Base-by-base conservation (phyloP, 345 rosid genomes). In the Corchorus olitorius region DNA sequence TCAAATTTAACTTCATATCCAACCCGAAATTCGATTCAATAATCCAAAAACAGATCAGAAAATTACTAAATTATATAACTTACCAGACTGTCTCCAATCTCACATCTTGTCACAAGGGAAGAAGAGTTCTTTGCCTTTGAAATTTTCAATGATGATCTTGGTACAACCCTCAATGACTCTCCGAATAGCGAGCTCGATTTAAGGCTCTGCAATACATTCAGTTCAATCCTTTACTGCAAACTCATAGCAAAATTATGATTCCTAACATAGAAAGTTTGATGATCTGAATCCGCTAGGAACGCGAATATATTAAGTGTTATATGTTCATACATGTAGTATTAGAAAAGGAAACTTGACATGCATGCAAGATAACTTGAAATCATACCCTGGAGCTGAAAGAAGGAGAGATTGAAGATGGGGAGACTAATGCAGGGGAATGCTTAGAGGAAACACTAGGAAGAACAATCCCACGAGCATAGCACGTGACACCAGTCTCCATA, bases 71-170 rank as follows among this genome's bases (percentile, higher is more conserved):
- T 15, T 62, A 5, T 5, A 6, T n/a, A 20, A 67, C 88, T 84
- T 77, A 96, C 99, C 93, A 96, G 83, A 90, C 94, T 91, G 41
- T 92, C 97, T 34, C 99, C 99, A 77, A 96, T 85, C 88, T 91
- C 99, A 83, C 97, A 88, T 89, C 83, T 89, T 78, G 92, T 91
- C 60, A 87, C 82, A 66, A 69, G 66, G 41, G 94, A 78, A 77
- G 87, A 72, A 77, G 87, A 72, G 79, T 16, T 88, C 87, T 84
- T 92, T 4, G 84, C 50, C 81, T 86, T 93, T 5, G 88, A 80
- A 65, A 85, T 74, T 82, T 81, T 89, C 48, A 82, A 53, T 49
- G 90, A 84, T 62, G 88, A 85, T 78, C 81, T 83, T 63, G 97
- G 92, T 66, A 78, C 83, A 77, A 85, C 50, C 69, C 88, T 58